A percentile compares a stretch with the other conserved stretches of the same genome.
phyloP scores from a whole-genome alignment of 768 basidiomycete genomes.

The Termitomyces eurrhizus region DNA sequence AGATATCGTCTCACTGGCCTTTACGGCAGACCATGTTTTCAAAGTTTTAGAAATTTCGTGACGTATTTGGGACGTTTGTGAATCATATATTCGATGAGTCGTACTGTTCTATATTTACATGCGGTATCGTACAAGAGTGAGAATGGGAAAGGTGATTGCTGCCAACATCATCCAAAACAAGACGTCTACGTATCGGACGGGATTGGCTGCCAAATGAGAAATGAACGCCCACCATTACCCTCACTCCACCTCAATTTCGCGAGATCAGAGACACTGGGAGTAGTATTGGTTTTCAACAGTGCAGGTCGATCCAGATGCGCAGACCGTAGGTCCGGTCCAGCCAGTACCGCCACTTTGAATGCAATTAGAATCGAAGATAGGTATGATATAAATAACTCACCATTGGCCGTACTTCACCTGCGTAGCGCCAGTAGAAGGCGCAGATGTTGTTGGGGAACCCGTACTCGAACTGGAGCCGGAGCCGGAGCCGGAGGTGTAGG shows the following conservation, averaged over 20 bases:
- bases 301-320: conserved; percentile 27
- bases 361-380: not conserved
- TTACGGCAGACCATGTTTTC: not conserved
- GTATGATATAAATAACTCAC: conserved; percentile 16
- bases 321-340: conserved; percentile 28
- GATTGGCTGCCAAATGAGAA: not conserved
- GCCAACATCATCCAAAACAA: not conserved
- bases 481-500: conserved; percentile 30
- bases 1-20: too few species aligned
- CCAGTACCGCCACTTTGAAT: conserved; percentile 24
- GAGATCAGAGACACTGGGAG: conserved; percentile 28
- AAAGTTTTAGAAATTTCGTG: not conserved
- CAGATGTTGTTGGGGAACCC: not conserved
- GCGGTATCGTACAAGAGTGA: not conserved
- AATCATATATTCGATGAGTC: not conserved
- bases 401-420: conserved; percentile 34
- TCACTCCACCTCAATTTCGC: not conserved
- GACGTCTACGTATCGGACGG: not conserved
- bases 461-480: conserved; percentile 29
- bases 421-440: conserved; percentile 21
- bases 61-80: not conserved
- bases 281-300: conserved; percentile 25
- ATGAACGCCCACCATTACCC: not conserved
- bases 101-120: not conserved
- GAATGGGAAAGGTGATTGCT: not conserved